Conservation (phyloP, 1,139 yeast species). For the Nakaseomyces kungkrabaensis region DNA sequence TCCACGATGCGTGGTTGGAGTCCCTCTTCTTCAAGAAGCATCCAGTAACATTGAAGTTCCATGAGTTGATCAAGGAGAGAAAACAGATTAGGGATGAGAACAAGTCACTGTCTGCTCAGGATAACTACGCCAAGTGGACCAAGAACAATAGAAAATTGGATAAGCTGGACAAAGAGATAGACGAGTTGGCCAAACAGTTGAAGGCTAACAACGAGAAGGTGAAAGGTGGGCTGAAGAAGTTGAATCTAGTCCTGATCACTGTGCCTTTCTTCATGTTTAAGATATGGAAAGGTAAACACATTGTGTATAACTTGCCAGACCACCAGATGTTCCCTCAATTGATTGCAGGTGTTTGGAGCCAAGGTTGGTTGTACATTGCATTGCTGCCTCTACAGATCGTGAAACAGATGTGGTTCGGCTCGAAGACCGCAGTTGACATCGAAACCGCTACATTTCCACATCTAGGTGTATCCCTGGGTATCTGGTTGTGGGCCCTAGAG, state of each 20-base stretch:
- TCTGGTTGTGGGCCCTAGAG: slow-evolving; percentile 28
- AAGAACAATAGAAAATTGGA: slow-evolving; percentile 70
- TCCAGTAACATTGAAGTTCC: slow-evolving; percentile 27
- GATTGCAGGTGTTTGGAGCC: slow-evolving; percentile 23
- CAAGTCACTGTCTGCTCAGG: slow-evolving; percentile 69
- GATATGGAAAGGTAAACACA: slow-evolving; percentile 27
- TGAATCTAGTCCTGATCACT: slow-evolving; percentile 28
- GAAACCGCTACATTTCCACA: slow-evolving; percentile 1
- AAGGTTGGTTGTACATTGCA: slow-evolving; percentile 26
- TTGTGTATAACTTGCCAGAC: slow-evolving; percentile 23
- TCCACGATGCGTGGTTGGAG: slow-evolving; percentile 21
- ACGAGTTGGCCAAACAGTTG: slow-evolving; percentile 37
- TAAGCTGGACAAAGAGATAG: slow-evolving; percentile 45
- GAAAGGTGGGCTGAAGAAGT: slow-evolving; percentile 38
- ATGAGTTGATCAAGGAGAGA: slow-evolving; percentile 38
- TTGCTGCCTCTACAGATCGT: slow-evolving; percentile 19
- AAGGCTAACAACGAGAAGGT: slow-evolving; percentile 50
- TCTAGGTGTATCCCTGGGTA: slow-evolving; percentile 26
- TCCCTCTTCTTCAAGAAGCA: slow-evolving; percentile 14
- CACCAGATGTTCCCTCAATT: slow-evolving; percentile 23
- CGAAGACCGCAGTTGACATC: background rate
- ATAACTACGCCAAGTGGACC: slow-evolving; percentile 94
- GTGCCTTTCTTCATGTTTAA: slow-evolving; percentile 26
- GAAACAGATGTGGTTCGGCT: background rate
- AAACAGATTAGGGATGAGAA: slow-evolving; percentile 42